Conservation (phyloP, 2,329 filamentous ascomycete species). For the Coniochaeta sp. region DNA sequence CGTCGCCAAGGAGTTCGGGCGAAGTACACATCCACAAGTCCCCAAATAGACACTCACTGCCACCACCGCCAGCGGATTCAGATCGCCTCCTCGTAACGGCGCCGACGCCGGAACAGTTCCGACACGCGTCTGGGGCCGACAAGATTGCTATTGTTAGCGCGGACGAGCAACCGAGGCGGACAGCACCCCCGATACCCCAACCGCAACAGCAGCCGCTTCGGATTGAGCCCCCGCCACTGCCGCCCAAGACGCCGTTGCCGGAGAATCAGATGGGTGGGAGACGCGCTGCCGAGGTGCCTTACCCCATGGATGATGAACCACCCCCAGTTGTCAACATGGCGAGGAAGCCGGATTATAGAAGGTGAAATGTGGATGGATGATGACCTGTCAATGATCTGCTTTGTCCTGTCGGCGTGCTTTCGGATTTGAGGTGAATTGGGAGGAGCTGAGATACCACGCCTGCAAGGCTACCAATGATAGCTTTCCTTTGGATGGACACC, state of each 20-base stretch:
- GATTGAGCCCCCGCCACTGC: conserved; percentile 61
- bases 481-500: background rate
- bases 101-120: conserved; percentile 53
- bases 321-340: conserved; percentile 82
- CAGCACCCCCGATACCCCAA: conserved; percentile 17
- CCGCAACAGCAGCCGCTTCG: conserved; percentile 26
- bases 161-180: conserved; percentile 48
- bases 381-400: background rate
- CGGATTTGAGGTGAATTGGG: background rate
- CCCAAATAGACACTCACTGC: conserved; percentile 15
- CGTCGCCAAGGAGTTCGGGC: conserved; percentile 44
- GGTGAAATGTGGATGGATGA: conserved; percentile 10
- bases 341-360: conserved; percentile 68
- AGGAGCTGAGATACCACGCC: background rate
- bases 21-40: conserved; percentile 29
- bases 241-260: conserved; percentile 69
- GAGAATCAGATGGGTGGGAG: conserved; percentile 33
- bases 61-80: conserved; percentile 29
- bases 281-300: conserved; percentile 50
- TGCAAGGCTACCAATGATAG: background rate
- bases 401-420: background rate
- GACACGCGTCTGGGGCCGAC: conserved; percentile 51
- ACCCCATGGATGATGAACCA: conserved; percentile 71
- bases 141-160: conserved; percentile 58
- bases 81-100: conserved; percentile 50